phyloP scores from a whole-genome alignment of 208 protist species.

The Trypanosoma brucei region DNA sequence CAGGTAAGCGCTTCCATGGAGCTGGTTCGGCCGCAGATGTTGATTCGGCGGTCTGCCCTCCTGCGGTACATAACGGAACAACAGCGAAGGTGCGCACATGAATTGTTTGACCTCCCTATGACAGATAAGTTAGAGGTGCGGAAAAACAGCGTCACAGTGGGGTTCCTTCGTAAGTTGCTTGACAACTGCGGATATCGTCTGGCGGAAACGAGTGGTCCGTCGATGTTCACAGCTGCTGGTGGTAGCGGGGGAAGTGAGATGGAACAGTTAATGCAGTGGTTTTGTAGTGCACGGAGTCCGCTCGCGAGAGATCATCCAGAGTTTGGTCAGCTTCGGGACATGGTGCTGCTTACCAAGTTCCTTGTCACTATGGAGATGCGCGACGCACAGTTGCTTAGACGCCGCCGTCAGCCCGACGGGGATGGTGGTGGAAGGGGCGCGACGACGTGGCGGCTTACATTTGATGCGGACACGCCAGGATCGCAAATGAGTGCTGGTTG shows the following conservation, averaged over 20 bases:
- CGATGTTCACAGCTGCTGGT: conserved; percentile 6
- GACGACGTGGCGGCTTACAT: conserved; percentile 62
- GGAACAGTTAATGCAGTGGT: conserved; percentile 76
- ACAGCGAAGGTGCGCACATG: conserved; percentile 14
- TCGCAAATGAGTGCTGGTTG: conserved; percentile 71
- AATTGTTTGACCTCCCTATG: conserved; percentile 73
- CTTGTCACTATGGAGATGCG: conserved; percentile 80
- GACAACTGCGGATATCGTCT: conserved; percentile 52
- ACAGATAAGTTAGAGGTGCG: conserved; percentile 75
- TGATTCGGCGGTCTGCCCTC: conserved; percentile 40
- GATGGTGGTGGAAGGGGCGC: conserved; percentile 15
- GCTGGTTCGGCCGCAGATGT: conserved; percentile 47
- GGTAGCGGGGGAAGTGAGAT: conserved; percentile 36
- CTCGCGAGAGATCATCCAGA: conserved; percentile 55
- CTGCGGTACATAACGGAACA: conserved; percentile 58
- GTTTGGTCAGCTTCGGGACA: conserved; percentile 59
- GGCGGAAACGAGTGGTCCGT: conserved; percentile 36
- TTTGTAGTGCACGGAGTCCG: conserved; percentile 46
- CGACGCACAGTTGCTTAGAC: conserved; percentile 58
- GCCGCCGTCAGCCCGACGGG: conserved; percentile 51
- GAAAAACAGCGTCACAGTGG: conserved; percentile 51
- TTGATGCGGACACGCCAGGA: conserved; percentile 70
- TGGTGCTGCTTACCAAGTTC: conserved; percentile 73
- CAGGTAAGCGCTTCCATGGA: conserved; percentile 45
- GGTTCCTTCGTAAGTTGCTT: conserved; percentile 54